Conservation (phyloP, 768 basidiomycete genomes). For the Psilocybe sp. region DNA sequence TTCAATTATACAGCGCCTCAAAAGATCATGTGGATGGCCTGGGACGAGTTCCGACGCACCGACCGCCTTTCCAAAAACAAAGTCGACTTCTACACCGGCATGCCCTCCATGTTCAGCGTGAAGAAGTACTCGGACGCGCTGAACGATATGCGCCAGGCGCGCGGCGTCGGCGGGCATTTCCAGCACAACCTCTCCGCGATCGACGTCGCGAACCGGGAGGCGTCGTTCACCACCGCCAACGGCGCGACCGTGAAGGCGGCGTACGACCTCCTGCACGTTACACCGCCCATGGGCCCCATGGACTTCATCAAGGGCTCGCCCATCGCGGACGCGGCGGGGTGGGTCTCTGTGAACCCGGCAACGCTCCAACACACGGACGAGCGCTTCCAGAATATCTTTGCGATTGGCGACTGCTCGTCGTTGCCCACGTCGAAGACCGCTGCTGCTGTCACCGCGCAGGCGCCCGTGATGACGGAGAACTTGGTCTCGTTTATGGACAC, state of each 20-base stretch:
- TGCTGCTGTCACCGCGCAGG: conserved; percentile 89
- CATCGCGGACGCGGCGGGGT: conserved; percentile 79
- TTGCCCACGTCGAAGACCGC: conserved; percentile 96
- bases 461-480: conserved; percentile 90
- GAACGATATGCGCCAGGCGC: conserved; percentile 69
- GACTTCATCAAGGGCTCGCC: conserved; percentile 77
- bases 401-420: conserved; percentile 89
- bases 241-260: conserved; percentile 66
- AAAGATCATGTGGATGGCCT: conserved; percentile 97
- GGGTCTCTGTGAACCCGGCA: conserved; percentile 81
- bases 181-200: conserved; percentile 79
- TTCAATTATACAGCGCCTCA: conserved; percentile 56
- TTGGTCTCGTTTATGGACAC: conserved; percentile 71
- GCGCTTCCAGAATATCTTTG: conserved; percentile 78
- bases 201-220: conserved; percentile 66
- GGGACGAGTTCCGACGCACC: conserved; percentile 73
- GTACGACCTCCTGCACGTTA: conserved; percentile 82
- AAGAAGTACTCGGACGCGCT: conserved; percentile 94
- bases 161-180: conserved; percentile 81
- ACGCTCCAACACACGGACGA: conserved; percentile 86
- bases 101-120: conserved; percentile 95
- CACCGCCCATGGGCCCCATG: conserved; percentile 90
- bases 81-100: conserved; percentile 83
- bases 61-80: conserved; percentile 50
- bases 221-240: conserved; percentile 80